Conservation (phyloP, 1,284 basidiomycete species). For the Boletus semigastroideus region DNA sequence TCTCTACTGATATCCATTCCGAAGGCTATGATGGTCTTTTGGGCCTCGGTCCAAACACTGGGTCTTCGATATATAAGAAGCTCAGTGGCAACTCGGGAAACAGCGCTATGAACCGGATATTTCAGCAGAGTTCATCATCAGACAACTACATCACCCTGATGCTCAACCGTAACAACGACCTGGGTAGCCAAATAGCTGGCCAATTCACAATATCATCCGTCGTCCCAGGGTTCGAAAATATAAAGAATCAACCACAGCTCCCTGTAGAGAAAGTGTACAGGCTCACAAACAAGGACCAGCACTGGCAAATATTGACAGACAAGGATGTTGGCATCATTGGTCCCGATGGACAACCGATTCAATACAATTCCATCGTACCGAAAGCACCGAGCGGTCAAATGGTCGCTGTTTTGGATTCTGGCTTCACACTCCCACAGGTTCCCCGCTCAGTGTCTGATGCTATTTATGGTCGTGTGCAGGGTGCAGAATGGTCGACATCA, state of each 20-base stretch:
- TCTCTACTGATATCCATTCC: constrained; percentile 57
- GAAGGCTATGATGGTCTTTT: constrained; percentile 71
- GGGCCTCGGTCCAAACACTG: constrained; percentile 72
- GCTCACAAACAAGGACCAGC: constrained; percentile 56
- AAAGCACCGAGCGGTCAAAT: constrained; percentile 58
- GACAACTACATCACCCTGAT: constrained; percentile 69
- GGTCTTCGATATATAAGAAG: constrained; percentile 61
- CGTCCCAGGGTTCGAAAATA: constrained; percentile 57
- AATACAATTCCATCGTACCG: constrained; percentile 64
- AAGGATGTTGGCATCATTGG: constrained; percentile 61
- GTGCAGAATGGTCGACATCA: constrained; percentile 61
- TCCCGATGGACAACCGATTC: constrained; percentile 65
- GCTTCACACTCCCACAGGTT: constrained; percentile 69
- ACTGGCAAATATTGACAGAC: constrained; percentile 75
- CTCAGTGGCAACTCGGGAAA: constrained; percentile 51
- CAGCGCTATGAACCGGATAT: constrained; percentile 59
- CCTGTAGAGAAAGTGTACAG: constrained; percentile 56
- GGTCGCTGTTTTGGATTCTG: constrained; percentile 75
- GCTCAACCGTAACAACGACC: constrained; percentile 60
- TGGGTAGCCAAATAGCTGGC: constrained; percentile 51
- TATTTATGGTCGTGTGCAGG: constrained; percentile 76
- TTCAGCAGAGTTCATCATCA: constrained; percentile 51
- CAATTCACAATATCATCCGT: constrained; percentile 49
- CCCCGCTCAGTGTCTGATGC: constrained; percentile 73
- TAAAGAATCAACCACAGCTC: constrained; percentile 61